Conservation (phyloP, 2,329 filamentous ascomycete genomes). For the Cytospora mali region DNA sequence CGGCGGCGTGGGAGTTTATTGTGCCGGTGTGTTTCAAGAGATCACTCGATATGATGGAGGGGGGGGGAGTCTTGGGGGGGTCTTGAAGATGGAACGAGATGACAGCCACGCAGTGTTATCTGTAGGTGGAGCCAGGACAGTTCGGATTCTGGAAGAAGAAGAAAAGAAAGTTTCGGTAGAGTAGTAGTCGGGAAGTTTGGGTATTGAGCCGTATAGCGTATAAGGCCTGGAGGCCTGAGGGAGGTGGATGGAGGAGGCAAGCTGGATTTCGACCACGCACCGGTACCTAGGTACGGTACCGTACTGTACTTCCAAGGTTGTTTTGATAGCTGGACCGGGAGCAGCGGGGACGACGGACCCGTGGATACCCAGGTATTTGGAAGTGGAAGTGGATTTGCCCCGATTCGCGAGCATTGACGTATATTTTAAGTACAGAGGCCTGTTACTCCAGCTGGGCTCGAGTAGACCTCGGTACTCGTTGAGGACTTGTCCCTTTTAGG, state of each 20-base stretch:
- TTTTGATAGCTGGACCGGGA: too few relatives aligned
- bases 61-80: background rate
- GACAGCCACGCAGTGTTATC: background rate
- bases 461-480: background rate
- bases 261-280: background rate
- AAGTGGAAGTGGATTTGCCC: background rate
- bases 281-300: background rate
- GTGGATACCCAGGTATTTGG: too few relatives aligned
- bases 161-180: background rate
- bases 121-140: background rate
- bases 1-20: slow-evolving; percentile 11
- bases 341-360: too few relatives aligned
- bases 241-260: background rate
- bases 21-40: slow-evolving; percentile 20
- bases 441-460: background rate
- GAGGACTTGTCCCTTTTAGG: background rate
- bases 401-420: background rate
- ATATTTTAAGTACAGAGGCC: background rate
- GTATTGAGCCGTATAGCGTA: background rate
- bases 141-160: background rate
- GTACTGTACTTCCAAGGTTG: too few relatives aligned
- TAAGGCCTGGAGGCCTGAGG: background rate
- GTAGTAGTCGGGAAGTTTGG: background rate
- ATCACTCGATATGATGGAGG: slow-evolving; percentile 6
- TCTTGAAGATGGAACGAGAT: background rate